phyloP scores from a whole-genome alignment of 345 rosid species.

The Brassica cretica region DNA sequence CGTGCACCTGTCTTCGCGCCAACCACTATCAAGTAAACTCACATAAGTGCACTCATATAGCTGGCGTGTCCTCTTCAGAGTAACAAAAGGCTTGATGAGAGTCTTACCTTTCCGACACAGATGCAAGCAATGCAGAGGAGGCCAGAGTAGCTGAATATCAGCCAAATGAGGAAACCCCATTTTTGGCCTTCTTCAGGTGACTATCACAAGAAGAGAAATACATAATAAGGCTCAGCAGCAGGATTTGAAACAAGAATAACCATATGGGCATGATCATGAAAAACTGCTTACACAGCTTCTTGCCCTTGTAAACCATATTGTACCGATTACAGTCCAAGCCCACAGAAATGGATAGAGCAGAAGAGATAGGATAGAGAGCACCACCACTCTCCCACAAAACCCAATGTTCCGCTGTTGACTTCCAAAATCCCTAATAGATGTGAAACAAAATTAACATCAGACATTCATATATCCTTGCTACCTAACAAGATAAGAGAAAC shows the following conservation, averaged over 20 bases:
- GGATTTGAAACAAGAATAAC: conserved; percentile 14
- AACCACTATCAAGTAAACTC: conserved; percentile 60
- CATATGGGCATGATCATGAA: not conserved
- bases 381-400: conserved; percentile 88
- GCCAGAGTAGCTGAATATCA: conserved; percentile 92
- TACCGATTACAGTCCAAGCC: conserved; percentile 94
- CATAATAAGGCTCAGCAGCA: conserved; percentile 11
- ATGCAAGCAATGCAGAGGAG: conserved; percentile 81
- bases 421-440: conserved; percentile 77
- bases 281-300: conserved; percentile 67
- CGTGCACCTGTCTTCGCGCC: conserved; percentile 81
- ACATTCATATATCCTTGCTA: conserved; percentile 4
- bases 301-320: conserved; percentile 81
- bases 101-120: conserved; percentile 69
- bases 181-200: conserved; percentile 94
- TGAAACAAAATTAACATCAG: not conserved
- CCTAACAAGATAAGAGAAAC: conserved; percentile 10
- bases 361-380: conserved; percentile 71
- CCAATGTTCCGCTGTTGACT: conserved; percentile 94
- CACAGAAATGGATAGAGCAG: conserved; percentile 88
- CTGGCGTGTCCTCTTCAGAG: not conserved
- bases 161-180: conserved; percentile 98
- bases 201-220: conserved; percentile 41
- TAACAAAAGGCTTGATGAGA: conserved; percentile 15
- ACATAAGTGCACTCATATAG: conserved; percentile 18